Conservation (phyloP, 352 stramenopile genomes). For the Blastocystis sp. region DNA sequence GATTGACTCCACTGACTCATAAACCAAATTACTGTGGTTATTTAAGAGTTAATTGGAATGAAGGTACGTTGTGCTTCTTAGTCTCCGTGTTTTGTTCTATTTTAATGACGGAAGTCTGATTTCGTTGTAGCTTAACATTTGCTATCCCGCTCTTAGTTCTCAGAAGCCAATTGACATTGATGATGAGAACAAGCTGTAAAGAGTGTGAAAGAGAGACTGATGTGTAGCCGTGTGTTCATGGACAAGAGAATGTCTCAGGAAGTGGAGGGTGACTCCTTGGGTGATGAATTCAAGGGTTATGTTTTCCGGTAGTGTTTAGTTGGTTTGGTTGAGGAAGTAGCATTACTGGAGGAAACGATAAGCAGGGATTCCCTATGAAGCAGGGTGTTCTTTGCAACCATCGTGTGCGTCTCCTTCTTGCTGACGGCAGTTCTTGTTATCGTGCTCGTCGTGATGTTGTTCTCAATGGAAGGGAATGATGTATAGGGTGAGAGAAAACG, state of each 20-base stretch:
- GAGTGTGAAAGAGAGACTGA: conserved; percentile 58
- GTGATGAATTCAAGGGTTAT: conserved; percentile 98
- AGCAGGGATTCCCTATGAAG: conserved; percentile 99
- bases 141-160: conserved; percentile 88
- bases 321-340: conserved; percentile 69
- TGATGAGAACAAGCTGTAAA: conserved; percentile 93
- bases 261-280: conserved; percentile 91
- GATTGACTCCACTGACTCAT: conserved; percentile 9
- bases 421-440: conserved; percentile 95
- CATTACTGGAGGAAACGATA: conserved; percentile 98
- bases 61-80: conserved; percentile 10
- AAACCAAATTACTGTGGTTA: conserved; percentile 59
- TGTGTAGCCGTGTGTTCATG: conserved; percentile 77
- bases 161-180: conserved; percentile 99
- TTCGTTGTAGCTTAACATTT: conserved; percentile 98
- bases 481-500: conserved; percentile 87
- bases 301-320: conserved; percentile 63
- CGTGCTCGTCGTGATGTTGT: conserved; percentile 69
- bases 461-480: no score
- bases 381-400: conserved; percentile 97
- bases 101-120: background rate
- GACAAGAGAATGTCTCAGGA: conserved; percentile 98
- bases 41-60: conserved; percentile 9
- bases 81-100: background rate
- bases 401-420: conserved; percentile 92